A percentile compares a stretch with the other conserved stretches of the same genome.
phyloP scores from a whole-genome alignment of 768 basidiomycete species.

The Kwoniella pini region DNA sequence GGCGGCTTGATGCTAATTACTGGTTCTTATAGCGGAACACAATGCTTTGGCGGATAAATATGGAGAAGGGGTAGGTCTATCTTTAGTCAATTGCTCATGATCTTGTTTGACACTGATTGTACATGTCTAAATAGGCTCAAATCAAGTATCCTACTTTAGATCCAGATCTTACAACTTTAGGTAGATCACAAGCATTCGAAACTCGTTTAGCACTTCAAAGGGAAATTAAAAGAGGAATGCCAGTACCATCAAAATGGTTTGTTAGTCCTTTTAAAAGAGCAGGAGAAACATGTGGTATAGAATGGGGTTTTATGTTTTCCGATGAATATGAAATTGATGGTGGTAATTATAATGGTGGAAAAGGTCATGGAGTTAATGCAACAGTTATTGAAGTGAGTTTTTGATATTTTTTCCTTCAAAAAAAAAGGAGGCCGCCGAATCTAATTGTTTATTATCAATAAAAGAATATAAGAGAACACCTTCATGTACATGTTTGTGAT shows the following conservation, averaged over 20 bases:
- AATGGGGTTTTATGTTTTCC: slow-evolving; percentile 32
- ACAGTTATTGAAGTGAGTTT: slow-evolving; percentile 32
- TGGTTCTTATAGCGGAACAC: slow-evolving; percentile 38
- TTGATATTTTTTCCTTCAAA: neutral
- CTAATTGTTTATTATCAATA: neutral
- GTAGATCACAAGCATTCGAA: slow-evolving; percentile 22
- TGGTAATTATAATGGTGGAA: slow-evolving; percentile 2
- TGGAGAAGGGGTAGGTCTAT: slow-evolving; percentile 11
- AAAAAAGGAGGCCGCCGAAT: too few species aligned
- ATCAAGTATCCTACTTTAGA: slow-evolving; percentile 19
- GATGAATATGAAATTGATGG: slow-evolving; percentile 3
- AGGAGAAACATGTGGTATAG: slow-evolving; percentile 31
- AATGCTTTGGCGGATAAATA: slow-evolving; percentile 24
- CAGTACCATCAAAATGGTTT: slow-evolving; percentile 27
- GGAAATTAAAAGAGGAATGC: slow-evolving; percentile 26
- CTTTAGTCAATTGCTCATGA: neutral
- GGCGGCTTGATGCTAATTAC: too few species aligned
- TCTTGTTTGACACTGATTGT: too few species aligned
- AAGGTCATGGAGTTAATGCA: slow-evolving; percentile 26
- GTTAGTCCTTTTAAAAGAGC: slow-evolving; percentile 27
- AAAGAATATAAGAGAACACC: slow-evolving; percentile 36
- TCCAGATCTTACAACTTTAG: slow-evolving; percentile 28
- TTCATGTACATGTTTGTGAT: slow-evolving; percentile 35
- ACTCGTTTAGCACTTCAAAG: slow-evolving; percentile 20
- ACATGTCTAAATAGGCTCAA: slow-evolving; percentile 14